Evolutionary conservation across 2,329 filamentous ascomycete species (phyloP).

Genomic region (Talaromyces verruculosus): DNA sequence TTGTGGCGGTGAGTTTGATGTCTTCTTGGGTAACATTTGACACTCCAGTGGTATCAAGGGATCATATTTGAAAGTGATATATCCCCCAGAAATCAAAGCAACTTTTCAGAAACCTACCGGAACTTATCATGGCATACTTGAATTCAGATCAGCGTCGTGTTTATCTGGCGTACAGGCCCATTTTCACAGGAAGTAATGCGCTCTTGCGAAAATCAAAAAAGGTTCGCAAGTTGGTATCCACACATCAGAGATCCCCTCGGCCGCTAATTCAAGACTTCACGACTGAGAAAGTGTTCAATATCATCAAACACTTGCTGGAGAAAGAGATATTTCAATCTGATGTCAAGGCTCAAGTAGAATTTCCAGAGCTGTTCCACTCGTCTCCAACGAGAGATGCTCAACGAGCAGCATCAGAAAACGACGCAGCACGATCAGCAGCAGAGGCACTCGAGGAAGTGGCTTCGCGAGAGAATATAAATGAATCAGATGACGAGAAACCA

Average conservation of each 20-base stretch:
- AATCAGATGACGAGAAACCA: constrained; percentile 9
- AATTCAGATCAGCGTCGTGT: constrained; percentile 10
- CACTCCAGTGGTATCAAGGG: background rate
- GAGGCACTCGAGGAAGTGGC: constrained; percentile 26
- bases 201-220: constrained; percentile 8
- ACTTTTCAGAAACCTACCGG: too few relatives aligned
- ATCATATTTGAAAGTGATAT: background rate
- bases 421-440: constrained; percentile 30
- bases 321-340: constrained; percentile 36
- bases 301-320: constrained; percentile 13
- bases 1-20: background rate
- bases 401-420: constrained; percentile 33
- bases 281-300: constrained; percentile 9
- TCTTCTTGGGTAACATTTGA: background rate
- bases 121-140: too few relatives aligned
- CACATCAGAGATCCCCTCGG: background rate
- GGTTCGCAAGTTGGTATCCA: background rate
- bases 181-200: constrained; percentile 13
- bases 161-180: constrained; percentile 18
- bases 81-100: background rate
- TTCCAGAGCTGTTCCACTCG: constrained; percentile 36
- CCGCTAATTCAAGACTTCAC: constrained; percentile 12
- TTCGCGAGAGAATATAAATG: constrained; percentile 27
- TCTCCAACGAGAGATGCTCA: constrained; percentile 29
- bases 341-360: constrained; percentile 34